These are phyloP conservation scores for Stereum hirsutum DNA, from an alignment of 1,284 basidiomycete species.

Conservation along the genomic window DNA sequence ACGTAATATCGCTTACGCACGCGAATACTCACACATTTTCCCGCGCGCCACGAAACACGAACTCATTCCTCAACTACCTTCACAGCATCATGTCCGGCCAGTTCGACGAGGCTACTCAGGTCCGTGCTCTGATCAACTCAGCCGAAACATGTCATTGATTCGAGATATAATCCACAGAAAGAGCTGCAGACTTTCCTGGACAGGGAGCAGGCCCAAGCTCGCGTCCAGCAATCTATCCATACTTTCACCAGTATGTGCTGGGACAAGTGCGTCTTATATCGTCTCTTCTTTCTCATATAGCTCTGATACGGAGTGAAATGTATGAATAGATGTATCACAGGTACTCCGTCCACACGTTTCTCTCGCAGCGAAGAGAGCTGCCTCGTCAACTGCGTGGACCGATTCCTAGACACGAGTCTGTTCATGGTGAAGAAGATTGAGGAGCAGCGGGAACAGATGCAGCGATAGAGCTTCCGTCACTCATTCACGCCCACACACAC, in stretches of 20 bases:
- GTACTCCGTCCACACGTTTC: constrained; percentile 79
- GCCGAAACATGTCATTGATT: neutral
- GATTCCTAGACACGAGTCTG: constrained; percentile 90
- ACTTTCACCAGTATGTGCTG: constrained; percentile 73
- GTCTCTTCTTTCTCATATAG: constrained; percentile 9
- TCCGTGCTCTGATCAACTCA: constrained; percentile 21
- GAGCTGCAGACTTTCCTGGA: constrained; percentile 83
- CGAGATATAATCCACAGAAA: constrained; percentile 39
- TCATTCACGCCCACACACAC: constrained; percentile 7
- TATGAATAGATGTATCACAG: constrained; percentile 68
- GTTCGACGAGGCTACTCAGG: constrained; percentile 76
- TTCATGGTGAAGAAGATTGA: constrained; percentile 83
- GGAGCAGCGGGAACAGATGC: constrained; percentile 29
- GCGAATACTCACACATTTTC: no score
- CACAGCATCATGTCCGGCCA: constrained; percentile 39
- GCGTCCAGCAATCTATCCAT: constrained; percentile 65
- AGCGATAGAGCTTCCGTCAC: constrained; percentile 22
- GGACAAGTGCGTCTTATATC: constrained; percentile 69
- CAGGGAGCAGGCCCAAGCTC: constrained; percentile 81
- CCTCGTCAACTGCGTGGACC: constrained; percentile 86
- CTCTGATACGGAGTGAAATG: neutral
- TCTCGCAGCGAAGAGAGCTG: constrained; percentile 80
- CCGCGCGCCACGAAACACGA: neutral
- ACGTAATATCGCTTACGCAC: no score
- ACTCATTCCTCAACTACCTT: neutral